These are phyloP conservation scores for Salix caprea DNA, from an alignment of 345 rosid genomes.

Conservation along the genomic window DNA sequence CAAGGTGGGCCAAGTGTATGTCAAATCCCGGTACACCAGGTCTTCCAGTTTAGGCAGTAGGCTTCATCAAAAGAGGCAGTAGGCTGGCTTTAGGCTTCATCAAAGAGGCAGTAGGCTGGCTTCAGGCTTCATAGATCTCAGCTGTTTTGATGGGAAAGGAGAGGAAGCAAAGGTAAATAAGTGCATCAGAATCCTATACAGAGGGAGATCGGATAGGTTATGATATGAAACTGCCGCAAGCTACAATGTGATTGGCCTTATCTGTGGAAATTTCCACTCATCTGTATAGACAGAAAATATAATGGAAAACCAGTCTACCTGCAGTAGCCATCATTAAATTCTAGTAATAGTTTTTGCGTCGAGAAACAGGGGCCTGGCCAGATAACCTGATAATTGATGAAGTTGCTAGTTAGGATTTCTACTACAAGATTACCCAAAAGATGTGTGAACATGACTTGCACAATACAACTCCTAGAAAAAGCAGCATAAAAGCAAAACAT, in stretches of 20 bases:
- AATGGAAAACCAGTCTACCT: constrained; percentile 40
- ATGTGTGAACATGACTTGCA: neutral
- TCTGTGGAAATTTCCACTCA: constrained; percentile 28
- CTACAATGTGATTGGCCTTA: constrained; percentile 24
- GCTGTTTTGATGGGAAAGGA: constrained; percentile 82
- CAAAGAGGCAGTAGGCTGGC: constrained; percentile 74
- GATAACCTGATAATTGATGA: constrained; percentile 77
- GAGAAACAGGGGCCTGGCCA: constrained; percentile 65
- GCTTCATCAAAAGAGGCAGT: constrained; percentile 77
- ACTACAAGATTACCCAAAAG: constrained; percentile 5
- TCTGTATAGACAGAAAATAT: constrained; percentile 9
- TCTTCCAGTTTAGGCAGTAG: constrained; percentile 81
- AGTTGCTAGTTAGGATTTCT: constrained; percentile 36
- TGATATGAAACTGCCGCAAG: constrained; percentile 38
- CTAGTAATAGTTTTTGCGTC: constrained; percentile 88
- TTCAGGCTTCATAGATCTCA: constrained; percentile 86
- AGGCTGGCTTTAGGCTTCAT: constrained; percentile 53
- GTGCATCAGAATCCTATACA: constrained; percentile 69
- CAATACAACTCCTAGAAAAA: neutral
- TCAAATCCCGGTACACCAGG: constrained; percentile 75
- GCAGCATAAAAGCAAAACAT: too few species aligned
- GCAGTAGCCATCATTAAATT: constrained; percentile 40
- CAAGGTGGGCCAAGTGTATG: constrained; percentile 68
- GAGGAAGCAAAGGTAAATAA: constrained; percentile 69
- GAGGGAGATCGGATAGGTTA: constrained; percentile 56